Base-by-base conservation (phyloP, 2,329 filamentous ascomycete species). In the Beauveria australis region DNA sequence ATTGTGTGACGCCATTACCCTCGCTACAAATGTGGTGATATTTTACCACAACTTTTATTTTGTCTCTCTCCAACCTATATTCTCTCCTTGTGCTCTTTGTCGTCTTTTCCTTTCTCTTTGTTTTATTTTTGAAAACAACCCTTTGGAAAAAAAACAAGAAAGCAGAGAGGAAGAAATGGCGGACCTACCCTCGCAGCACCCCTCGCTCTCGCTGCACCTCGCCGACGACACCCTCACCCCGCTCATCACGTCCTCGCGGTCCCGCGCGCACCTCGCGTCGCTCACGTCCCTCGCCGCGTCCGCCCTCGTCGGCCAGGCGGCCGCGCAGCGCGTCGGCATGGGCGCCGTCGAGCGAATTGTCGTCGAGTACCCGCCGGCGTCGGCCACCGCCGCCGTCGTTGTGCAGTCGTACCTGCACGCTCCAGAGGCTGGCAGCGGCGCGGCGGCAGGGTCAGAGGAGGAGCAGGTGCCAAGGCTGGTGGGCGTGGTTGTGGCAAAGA, bases 271-370 rank as follows among this genome's bases (percentile, higher is more conserved):
- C 59, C 75, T 78, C 61, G 74, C 78, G 56, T 75, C 81, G n/a
- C 78, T 87, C 56, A 77, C 79, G 7, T 70, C 75, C 5, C 77
- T 86, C 47, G 77, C 83, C 37, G 76, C 77, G 51, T 77, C 78
- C 54, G 81, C 83, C 18, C 75, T 85, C 26, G 76, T 75, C 62
- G 79, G 80, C 14, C 79, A 81, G 67, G 79, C 81, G 51, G 75
- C 81, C 53, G 79, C 81, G 5, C 72, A 74, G 40, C 79, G 82
- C 54, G 75, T 85, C 7, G 78, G 76, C 52, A 76, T 84, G 48
- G 83, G 83, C 64, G 67, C 69, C 7, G 80, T 82, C 3, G 76
- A 81, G 67, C 80, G 83, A 69, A 77, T 86, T 64, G 80, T 86
- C 70, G 78, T 86, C 68, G 83, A 86, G 68, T 81, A 82, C 68